Evolutionary conservation across 164 flowering plant genomes (phyloP).

Genomic region (Akebia trifoliata): DNA sequence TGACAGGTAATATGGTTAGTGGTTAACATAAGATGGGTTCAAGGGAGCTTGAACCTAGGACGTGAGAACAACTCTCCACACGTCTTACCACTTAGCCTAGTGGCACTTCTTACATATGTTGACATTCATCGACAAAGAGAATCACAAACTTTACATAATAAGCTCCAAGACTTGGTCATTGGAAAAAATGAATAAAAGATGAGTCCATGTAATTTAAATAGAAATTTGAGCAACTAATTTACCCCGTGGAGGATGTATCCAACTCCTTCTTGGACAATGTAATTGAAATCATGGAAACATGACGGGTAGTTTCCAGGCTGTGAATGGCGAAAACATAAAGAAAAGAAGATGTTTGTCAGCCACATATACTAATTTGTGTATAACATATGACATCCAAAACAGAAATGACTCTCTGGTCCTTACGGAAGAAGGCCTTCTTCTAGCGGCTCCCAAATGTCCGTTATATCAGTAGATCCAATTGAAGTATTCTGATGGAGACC

Average conservation of each 20-base stretch:
- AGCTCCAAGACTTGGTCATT: no score
- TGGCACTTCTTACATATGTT: no score
- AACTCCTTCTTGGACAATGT: constrained; percentile 49
- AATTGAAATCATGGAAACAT: constrained; percentile 50
- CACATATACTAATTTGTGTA: background rate
- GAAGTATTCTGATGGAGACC: constrained; percentile 55
- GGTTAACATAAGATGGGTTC: no score
- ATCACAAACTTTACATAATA: no score
- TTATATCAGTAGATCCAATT: constrained; percentile 54
- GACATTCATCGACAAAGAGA: no score
- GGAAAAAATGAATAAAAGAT: no score
- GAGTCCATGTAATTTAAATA: background rate
- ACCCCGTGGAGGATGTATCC: constrained; percentile 15
- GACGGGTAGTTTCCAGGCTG: constrained; percentile 57
- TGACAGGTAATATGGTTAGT: no score
- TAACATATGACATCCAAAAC: background rate
- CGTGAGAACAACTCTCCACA: no score
- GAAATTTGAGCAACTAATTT: background rate
- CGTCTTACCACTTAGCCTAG: no score
- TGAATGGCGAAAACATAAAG: constrained; percentile 4
- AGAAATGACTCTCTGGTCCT: constrained; percentile 3
- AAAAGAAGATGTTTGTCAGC: no score
- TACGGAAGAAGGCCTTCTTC: constrained; percentile 72
- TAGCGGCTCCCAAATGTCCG: constrained; percentile 54
- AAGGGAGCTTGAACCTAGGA: no score